These are phyloP conservation scores for Cystoisospora suis DNA, from an alignment of 169 alveolate species.

Conservation along the genomic window DNA sequence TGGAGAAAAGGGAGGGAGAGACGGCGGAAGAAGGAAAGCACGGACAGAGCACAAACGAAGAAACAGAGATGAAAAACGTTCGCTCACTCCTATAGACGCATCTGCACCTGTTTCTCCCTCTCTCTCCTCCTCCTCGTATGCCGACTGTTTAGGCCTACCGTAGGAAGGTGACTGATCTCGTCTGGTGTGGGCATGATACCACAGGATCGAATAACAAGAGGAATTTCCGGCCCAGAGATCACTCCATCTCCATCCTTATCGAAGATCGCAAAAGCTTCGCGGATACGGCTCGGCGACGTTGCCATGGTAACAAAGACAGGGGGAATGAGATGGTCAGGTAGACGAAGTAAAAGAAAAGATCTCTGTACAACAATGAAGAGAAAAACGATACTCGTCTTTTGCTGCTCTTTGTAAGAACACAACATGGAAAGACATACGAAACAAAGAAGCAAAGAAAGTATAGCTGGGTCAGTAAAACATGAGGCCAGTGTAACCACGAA, in stretches of 20 bases:
- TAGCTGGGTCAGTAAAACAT: too few relatives aligned
- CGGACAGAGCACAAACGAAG: not conserved
- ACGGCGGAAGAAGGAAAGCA: not conserved
- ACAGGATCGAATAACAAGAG: conserved; percentile 38
- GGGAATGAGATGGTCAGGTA: not conserved
- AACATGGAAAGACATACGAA: too few relatives aligned
- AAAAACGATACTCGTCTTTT: too few relatives aligned
- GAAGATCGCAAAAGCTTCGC: conserved; percentile 64
- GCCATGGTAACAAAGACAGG: not conserved
- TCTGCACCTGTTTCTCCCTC: too few relatives aligned
- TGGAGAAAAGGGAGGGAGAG: not conserved
- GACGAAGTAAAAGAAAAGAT: not conserved
- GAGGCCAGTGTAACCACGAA: too few relatives aligned
- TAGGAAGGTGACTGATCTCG: conserved; percentile 32
- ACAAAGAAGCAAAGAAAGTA: too few relatives aligned
- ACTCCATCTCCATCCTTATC: conserved; percentile 60
- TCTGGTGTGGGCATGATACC: conserved; percentile 52
- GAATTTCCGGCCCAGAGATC: conserved; percentile 38
- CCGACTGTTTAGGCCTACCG: conserved; percentile 12
- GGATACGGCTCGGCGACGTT: conserved; percentile 43
- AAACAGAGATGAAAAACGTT: not conserved
- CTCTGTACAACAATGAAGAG: too few relatives aligned
- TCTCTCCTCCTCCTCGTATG: too few relatives aligned
- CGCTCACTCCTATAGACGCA: too few relatives aligned
- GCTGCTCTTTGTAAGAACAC: too few relatives aligned